Conservation (phyloP, 805 yeast genomes). For the Scheffersomyces stipitis region DNA sequence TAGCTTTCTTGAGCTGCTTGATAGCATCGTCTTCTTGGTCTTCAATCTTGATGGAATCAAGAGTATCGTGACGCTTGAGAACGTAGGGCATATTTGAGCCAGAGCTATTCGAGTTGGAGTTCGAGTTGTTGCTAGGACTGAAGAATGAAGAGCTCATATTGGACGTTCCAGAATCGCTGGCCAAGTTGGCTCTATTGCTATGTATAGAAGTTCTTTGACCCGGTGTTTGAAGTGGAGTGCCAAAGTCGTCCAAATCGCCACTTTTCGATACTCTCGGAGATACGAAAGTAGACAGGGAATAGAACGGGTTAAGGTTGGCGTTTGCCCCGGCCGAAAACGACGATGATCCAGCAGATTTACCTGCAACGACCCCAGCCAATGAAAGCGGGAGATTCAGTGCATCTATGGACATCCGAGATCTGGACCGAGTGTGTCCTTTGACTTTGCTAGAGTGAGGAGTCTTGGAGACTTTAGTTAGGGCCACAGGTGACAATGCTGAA, state of each 20-base stretch:
- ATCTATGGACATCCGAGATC: slow-evolving; percentile 41
- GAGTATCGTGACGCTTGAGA: slow-evolving; percentile 24
- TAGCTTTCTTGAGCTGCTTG: slow-evolving; percentile 39
- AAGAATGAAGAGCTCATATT: background rate
- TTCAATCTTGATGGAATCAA: slow-evolving; percentile 35
- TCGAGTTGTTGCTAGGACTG: slow-evolving; percentile 4
- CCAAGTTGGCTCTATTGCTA: slow-evolving; percentile 3
- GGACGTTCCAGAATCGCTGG: slow-evolving; percentile 1
- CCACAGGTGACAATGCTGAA: slow-evolving; percentile 21
- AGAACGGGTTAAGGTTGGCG: slow-evolving; percentile 41
- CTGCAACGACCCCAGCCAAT: background rate
- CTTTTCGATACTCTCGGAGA: slow-evolving; percentile 39
- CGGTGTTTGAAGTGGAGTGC: slow-evolving; percentile 21
- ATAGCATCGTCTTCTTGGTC: slow-evolving; percentile 45
- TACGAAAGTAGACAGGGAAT: slow-evolving; percentile 44
- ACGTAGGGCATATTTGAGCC: slow-evolving; percentile 8
- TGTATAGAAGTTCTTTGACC: slow-evolving; percentile 4
- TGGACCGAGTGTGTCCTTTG: slow-evolving; percentile 39
- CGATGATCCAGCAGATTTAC: background rate
- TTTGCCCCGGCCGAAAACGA: slow-evolving; percentile 4
- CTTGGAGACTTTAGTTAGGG: slow-evolving; percentile 31
- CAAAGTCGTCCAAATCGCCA: slow-evolving; percentile 22
- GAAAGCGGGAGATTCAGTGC: slow-evolving; percentile 18
- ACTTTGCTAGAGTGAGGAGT: slow-evolving; percentile 31
- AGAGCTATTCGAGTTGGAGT: background rate